phyloP scores from a whole-genome alignment of 768 basidiomycete species.

The Rhizopogon vulgaris region DNA sequence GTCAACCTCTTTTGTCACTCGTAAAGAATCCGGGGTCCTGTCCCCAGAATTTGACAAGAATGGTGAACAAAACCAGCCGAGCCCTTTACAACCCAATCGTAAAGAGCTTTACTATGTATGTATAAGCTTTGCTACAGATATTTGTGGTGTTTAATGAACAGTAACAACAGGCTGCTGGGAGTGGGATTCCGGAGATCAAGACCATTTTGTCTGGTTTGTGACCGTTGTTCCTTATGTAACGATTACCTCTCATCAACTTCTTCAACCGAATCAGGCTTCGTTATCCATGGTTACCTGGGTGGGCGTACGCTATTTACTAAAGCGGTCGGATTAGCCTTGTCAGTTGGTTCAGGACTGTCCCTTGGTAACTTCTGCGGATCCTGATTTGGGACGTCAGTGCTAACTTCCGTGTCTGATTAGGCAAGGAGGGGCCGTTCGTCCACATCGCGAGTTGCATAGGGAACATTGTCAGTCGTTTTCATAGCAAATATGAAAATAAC shows the following conservation, averaged over 20 bases:
- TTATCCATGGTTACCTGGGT: conserved; percentile 96
- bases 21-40: conserved; percentile 81
- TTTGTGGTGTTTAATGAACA: conserved; percentile 3
- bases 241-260: conserved; percentile 3
- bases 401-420: conserved; percentile 18
- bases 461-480: conserved; percentile 85
- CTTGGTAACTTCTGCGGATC: conserved; percentile 42
- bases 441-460: conserved; percentile 92
- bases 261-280: conserved; percentile 57
- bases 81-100: conserved; percentile 37
- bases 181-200: conserved; percentile 96
- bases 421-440: conserved; percentile 77
- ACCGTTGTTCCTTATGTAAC: background rate
- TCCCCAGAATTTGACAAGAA: conserved; percentile 41
- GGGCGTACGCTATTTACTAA: conserved; percentile 87
- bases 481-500: conserved; percentile 89
- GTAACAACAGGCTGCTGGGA: conserved; percentile 72
- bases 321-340: conserved; percentile 79
- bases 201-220: conserved; percentile 76
- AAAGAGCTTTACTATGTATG: conserved; percentile 81
- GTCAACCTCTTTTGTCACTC: conserved; percentile 81
- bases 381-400: background rate
- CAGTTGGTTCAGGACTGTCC: conserved; percentile 88
- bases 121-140: conserved; percentile 7
- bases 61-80: conserved; percentile 11